phyloP scores from a whole-genome alignment of 192 early-diverging fungal species.

The Chytriomyces hyalinus region DNA sequence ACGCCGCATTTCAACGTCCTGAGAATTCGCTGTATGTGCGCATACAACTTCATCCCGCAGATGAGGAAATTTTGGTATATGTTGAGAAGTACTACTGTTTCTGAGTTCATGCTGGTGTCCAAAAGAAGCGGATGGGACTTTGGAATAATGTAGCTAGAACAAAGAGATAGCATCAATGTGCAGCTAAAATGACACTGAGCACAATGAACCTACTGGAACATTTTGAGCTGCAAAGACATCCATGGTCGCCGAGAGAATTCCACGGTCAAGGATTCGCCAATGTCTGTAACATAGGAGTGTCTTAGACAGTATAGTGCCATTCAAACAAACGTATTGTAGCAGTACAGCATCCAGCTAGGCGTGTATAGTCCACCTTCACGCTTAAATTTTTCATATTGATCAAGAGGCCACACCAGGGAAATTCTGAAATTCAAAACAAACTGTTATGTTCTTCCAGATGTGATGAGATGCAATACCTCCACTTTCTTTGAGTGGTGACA shows the following conservation, averaged over 20 bases:
- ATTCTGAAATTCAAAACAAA: constrained; percentile 50
- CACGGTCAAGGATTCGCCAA: constrained; percentile 55
- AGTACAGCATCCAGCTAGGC: constrained; percentile 50
- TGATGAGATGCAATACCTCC: background rate
- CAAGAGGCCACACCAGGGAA: constrained; percentile 85
- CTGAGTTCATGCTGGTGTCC: constrained; percentile 67
- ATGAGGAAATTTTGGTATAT: constrained; percentile 78
- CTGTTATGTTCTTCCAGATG: background rate
- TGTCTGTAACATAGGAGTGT: constrained; percentile 34
- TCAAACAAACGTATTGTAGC: too few relatives aligned
- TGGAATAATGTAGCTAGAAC: constrained; percentile 60
- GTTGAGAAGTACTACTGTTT: constrained; percentile 69
- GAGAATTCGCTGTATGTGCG: constrained; percentile 26
- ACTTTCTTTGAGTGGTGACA: constrained; percentile 12
- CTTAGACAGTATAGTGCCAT: background rate
- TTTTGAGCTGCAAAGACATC: constrained; percentile 51
- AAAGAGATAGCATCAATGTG: constrained; percentile 10
- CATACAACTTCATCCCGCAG: constrained; percentile 69
- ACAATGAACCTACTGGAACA: constrained; percentile 47
- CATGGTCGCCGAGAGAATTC: constrained; percentile 49
- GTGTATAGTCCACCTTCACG: constrained; percentile 71
- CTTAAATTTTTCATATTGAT: constrained; percentile 71
- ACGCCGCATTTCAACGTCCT: background rate
- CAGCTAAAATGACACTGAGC: constrained; percentile 29
- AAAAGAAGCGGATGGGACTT: constrained; percentile 70